Percentiles rank a stretch among this genome's conserved stretches.
Evolutionary conservation across 768 basidiomycete species (phyloP).

Genomic region (Tulasnella sp.): DNA sequence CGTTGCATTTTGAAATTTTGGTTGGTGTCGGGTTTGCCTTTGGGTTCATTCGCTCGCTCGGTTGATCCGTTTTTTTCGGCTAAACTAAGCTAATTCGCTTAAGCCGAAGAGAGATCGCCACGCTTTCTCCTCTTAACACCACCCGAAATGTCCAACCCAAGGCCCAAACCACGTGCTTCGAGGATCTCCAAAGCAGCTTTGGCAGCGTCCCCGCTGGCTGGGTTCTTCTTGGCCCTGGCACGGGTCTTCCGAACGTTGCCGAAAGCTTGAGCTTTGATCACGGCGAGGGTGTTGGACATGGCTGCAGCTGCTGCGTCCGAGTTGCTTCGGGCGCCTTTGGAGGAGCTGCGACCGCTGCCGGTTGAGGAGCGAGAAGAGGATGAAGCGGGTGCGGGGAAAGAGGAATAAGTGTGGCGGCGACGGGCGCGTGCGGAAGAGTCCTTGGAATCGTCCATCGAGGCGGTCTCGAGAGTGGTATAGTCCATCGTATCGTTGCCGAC

Average conservation of each 20-base stretch:
- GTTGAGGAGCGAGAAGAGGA: background rate
- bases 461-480: background rate
- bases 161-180: constrained; percentile 65
- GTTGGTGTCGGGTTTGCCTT: background rate
- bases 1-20: background rate
- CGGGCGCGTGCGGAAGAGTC: background rate
- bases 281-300: constrained; percentile 74
- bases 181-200: constrained; percentile 74
- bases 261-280: constrained; percentile 86
- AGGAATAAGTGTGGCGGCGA: constrained; percentile 7
- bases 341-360: background rate
- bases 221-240: constrained; percentile 57
- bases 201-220: constrained; percentile 54
- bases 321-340: background rate
- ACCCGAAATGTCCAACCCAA: constrained; percentile 33
- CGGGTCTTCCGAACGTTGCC: constrained; percentile 75
- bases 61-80: background rate
- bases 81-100: background rate
- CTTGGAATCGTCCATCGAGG: background rate
- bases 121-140: constrained; percentile 13
- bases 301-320: constrained; percentile 28
- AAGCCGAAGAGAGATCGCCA: background rate
- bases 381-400: constrained; percentile 10
- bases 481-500: background rate
- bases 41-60: background rate